Conservation (phyloP, 495 filamentous ascomycete species). For the Penicillium simplicissimum region DNA sequence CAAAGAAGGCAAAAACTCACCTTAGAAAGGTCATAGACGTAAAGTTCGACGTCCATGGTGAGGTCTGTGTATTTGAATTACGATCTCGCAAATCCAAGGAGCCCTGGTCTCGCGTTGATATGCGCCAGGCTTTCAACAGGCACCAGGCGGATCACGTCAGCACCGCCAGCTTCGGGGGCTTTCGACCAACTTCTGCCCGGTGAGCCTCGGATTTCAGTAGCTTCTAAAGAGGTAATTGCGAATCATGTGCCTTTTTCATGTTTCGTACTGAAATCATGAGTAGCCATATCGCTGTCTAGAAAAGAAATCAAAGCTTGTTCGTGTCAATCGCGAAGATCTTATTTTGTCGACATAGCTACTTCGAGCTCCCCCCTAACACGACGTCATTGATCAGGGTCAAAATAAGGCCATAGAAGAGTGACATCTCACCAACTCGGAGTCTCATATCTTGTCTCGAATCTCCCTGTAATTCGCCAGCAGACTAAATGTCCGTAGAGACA, state of each 20-base stretch:
- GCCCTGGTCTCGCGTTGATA: conserved; percentile 15
- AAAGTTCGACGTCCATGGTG: conserved; percentile 83
- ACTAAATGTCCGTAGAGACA: background rate
- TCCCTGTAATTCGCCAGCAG: background rate
- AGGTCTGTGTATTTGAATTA: background rate
- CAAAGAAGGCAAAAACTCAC: conserved; percentile 36
- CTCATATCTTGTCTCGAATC: background rate
- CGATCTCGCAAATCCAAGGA: background rate
- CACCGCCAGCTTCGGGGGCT: conserved; percentile 22
- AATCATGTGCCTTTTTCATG: background rate
- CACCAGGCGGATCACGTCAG: conserved; percentile 44
- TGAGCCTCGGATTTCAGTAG: background rate
- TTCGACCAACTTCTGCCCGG: background rate
- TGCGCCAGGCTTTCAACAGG: conserved; percentile 18
- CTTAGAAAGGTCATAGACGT: conserved; percentile 91
- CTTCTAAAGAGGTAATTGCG: background rate
- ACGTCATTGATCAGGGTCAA: background rate
- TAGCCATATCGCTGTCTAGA: background rate
- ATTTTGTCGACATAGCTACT: background rate
- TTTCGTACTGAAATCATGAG: background rate
- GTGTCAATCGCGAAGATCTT: background rate
- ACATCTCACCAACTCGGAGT: background rate
- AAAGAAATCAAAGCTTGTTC: background rate
- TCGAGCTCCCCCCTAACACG: background rate
- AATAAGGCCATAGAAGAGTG: background rate